These are phyloP conservation scores for Phytopythium helicoides DNA, from an alignment of 352 stramenopile genomes.

Conservation along the genomic window DNA sequence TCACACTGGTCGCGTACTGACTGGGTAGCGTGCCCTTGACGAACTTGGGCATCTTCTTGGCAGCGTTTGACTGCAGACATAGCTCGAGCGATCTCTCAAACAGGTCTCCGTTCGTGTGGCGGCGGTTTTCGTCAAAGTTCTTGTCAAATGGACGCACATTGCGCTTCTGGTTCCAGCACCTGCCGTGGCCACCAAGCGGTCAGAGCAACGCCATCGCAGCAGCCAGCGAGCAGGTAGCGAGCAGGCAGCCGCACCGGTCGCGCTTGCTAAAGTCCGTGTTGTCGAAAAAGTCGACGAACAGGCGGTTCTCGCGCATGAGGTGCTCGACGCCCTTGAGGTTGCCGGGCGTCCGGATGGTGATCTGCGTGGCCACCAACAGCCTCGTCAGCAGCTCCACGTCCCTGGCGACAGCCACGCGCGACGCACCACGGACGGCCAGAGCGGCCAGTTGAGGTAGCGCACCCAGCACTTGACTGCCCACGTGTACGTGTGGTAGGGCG, in stretches of 20 bases:
- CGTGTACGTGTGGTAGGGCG: constrained; percentile 76
- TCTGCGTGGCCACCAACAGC: constrained; percentile 19
- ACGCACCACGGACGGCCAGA: constrained; percentile 63
- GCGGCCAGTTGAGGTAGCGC: constrained; percentile 78
- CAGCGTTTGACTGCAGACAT: constrained; percentile 19
- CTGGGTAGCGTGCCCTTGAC: constrained; percentile 19
- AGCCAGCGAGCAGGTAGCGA: background rate
- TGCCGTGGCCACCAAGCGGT: background rate
- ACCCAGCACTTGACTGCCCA: constrained; percentile 80
- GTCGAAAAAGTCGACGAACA: constrained; percentile 68
- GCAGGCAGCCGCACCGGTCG: constrained; percentile 3
- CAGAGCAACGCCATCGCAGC: background rate
- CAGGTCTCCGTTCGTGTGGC: constrained; percentile 20
- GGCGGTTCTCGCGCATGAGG: constrained; percentile 28
- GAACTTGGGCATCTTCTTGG: constrained; percentile 29
- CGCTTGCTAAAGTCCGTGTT: constrained; percentile 32
- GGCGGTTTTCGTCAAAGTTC: constrained; percentile 24
- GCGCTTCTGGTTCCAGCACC: constrained; percentile 25
- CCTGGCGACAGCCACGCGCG: background rate
- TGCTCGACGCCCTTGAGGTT: constrained; percentile 34
- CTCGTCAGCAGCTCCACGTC: too few relatives aligned
- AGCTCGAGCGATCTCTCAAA: constrained; percentile 25
- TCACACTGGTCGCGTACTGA: constrained; percentile 19
- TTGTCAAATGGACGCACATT: constrained; percentile 18
- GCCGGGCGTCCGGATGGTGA: constrained; percentile 61